Conservation (phyloP, 495 filamentous ascomycete genomes). For the Aspergillus baeticus region DNA sequence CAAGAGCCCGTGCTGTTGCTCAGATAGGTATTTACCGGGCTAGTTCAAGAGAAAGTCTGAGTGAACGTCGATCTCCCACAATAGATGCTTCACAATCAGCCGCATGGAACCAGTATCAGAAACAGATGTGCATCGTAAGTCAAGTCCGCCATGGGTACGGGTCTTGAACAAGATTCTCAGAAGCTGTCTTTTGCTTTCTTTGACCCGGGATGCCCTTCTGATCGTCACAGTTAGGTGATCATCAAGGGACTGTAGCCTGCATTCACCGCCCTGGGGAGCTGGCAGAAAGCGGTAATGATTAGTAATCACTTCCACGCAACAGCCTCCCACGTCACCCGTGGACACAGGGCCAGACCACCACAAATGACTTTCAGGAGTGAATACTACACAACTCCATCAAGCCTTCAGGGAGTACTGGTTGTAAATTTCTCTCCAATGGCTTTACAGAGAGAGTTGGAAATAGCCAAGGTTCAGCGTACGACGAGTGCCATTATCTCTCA, state of each 20-base stretch:
- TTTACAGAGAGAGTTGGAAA: no score
- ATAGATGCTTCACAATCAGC: neutral
- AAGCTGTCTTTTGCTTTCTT: neutral
- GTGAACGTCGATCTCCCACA: neutral
- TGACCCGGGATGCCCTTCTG: neutral
- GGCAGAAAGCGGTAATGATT: constrained; percentile 7
- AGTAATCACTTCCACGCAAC: constrained; percentile 12
- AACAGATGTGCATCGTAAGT: neutral
- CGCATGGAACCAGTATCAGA: neutral
- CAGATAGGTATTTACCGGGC: no score
- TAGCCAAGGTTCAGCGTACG: no score
- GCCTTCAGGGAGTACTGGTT: neutral
- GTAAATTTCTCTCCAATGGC: no score
- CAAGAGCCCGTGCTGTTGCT: neutral
- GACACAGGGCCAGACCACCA: neutral
- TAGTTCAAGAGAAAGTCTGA: neutral
- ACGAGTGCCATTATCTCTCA: no score
- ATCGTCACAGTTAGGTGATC: constrained; percentile 2
- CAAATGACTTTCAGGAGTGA: neutral
- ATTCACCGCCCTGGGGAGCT: constrained; percentile 4
- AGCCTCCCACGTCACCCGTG: constrained; percentile 23
- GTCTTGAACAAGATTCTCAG: neutral
- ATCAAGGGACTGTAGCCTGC: constrained; percentile 4
- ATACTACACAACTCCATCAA: neutral
- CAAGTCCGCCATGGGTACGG: neutral